phyloP scores from a whole-genome alignment of 2,329 filamentous ascomycete genomes.

The Fusarium sp. region DNA sequence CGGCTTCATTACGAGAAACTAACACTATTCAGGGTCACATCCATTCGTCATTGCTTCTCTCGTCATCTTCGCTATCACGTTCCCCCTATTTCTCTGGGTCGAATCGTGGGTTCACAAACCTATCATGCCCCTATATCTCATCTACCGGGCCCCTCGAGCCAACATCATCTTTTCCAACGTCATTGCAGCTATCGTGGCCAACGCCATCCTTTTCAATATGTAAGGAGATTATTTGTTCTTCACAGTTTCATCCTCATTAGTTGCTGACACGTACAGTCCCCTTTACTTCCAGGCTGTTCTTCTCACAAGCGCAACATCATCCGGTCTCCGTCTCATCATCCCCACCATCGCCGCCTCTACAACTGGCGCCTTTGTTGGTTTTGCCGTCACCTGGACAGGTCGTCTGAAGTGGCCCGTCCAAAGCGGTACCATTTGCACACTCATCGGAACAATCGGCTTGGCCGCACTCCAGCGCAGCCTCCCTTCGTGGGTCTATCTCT shows the following conservation, averaged over 20 bases:
- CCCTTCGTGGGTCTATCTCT: slow-evolving; percentile 66
- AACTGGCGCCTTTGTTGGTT: slow-evolving; percentile 71
- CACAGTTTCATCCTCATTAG: too few species aligned
- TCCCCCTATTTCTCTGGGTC: slow-evolving; percentile 66
- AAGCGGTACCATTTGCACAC: slow-evolving; percentile 63
- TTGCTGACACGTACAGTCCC: slow-evolving; percentile 61
- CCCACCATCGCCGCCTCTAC: slow-evolving; percentile 71
- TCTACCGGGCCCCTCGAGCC: slow-evolving; percentile 65
- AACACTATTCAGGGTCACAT: slow-evolving; percentile 65
- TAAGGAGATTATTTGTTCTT: slow-evolving; percentile 49
- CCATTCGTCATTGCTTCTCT: slow-evolving; percentile 70
- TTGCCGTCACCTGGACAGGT: slow-evolving; percentile 72
- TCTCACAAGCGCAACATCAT: slow-evolving; percentile 76
- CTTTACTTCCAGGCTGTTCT: slow-evolving; percentile 85
- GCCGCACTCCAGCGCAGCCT: slow-evolving; percentile 65
- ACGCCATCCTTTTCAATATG: slow-evolving; percentile 73
- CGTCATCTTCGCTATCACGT: slow-evolving; percentile 61
- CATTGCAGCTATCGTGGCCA: slow-evolving; percentile 65
- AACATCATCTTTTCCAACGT: slow-evolving; percentile 72
- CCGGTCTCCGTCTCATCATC: slow-evolving; percentile 79
- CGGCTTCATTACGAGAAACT: not conserved
- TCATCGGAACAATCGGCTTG: slow-evolving; percentile 67
- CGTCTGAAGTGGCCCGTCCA: slow-evolving; percentile 72
- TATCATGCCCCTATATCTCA: slow-evolving; percentile 72
- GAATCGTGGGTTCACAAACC: slow-evolving; percentile 67